Evolutionary conservation across 202 grass and related monocot genomes (phyloP), one percentile per base, ranked within the genome.

Genomic region (Cymbopogon flexuosus): DNA sequence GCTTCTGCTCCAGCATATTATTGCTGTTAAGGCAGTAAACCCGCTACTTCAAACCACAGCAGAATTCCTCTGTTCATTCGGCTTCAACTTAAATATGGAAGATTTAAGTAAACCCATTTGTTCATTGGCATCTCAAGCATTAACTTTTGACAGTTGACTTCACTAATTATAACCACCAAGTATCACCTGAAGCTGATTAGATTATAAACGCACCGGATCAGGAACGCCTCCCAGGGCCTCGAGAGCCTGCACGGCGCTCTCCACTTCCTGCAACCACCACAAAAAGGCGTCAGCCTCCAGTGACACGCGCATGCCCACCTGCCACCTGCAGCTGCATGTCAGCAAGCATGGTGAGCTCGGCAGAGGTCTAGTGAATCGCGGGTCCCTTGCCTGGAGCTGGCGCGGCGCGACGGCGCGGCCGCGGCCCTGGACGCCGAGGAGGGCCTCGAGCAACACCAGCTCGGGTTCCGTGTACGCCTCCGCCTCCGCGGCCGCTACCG

Each of bases 391-490:
- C 90, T 94, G 84, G 40, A 97, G 81, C 78, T 92, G 94, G 23
- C 83, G 76, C n/a, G 88, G 62, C 65, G 89, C 85, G 47, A 89
- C 92, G 3, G 75, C 90, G 36, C 90, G 91, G 35, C 91, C 90
- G 42, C 94, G 86, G 19, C 94, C 91, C 76, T 89, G 94, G 9
- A 94, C 86, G 19, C 94, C 94, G 36, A 92, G 78, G 18, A 97
- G 86, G 22, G 94, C 89, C 49, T 97, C 91, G 27, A 97, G 27
- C 14, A 97, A 88, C 5, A 66, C 82, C 7, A 65, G 43, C 79
- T 94, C 94, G 16, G 86, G 81, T 2, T 86, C 91, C 1, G 84
- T 87, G 81, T 89, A 89, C 21, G 67, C 75, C 23, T 29, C 73
- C 18, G 67, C 75, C 23, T 30, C 68, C 24, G 34, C 76, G 2